phyloP scores from a whole-genome alignment of 805 yeast species.

The Candida silvatica region DNA sequence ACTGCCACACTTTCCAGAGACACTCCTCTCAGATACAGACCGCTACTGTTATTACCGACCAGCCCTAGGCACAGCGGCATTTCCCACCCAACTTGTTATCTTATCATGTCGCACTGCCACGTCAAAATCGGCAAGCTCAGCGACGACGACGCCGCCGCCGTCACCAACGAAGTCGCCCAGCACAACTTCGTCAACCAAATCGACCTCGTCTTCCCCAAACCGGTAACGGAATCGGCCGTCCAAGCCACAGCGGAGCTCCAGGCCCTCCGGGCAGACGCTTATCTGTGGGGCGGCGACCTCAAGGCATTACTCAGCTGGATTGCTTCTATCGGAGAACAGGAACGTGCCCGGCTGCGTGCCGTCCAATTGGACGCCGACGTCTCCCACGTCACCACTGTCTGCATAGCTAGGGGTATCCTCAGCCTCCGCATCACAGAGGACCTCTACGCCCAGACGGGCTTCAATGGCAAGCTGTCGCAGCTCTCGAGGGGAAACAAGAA shows the following conservation, averaged over 20 bases:
- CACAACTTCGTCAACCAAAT: constrained; percentile 23
- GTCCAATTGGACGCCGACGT: constrained; percentile 12
- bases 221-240: background rate
- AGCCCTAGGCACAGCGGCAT: too few relatives aligned
- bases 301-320: background rate
- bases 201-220: constrained; percentile 11
- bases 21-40: too few relatives aligned
- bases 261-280: background rate
- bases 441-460: constrained; percentile 25
- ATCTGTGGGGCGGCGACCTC: background rate
- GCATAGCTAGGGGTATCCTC: constrained; percentile 19
- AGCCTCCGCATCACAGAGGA: constrained; percentile 23
- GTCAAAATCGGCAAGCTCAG: constrained; percentile 9
- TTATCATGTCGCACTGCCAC: constrained; percentile 11
- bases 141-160: background rate
- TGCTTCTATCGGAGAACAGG: background rate
- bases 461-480: constrained; percentile 21
- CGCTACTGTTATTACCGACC: too few relatives aligned
- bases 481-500: constrained; percentile 18
- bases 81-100: background rate
- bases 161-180: constrained; percentile 3
- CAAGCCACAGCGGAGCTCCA: background rate
- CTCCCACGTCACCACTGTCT: constrained; percentile 24
- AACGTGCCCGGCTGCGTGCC: constrained; percentile 6
- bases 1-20: too few relatives aligned